Evolutionary conservation across 2,329 filamentous ascomycete species (phyloP).

Genomic region (Tolypocladium inflatum): DNA sequence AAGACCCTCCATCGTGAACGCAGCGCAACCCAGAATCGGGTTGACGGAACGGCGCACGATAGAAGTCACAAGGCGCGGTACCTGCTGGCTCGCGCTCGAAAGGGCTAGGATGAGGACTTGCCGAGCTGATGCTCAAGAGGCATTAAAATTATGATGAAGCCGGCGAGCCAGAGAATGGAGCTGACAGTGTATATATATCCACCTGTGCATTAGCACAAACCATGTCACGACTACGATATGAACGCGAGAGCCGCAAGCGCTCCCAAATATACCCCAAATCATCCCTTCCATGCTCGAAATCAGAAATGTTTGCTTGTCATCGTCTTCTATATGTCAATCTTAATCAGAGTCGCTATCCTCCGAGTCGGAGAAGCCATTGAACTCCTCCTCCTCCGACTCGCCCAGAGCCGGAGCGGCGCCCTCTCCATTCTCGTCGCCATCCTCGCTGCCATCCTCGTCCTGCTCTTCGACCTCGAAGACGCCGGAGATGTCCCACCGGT

Average conservation of each 20-base stretch:
- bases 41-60: neutral
- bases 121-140: neutral
- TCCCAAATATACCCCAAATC: neutral
- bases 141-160: neutral
- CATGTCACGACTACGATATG: neutral
- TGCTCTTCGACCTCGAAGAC: constrained; percentile 61
- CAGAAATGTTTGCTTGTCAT: neutral
- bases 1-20: neutral
- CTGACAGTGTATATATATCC: neutral
- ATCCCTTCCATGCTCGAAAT: neutral
- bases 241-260: neutral
- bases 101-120: neutral
- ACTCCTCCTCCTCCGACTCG: constrained; percentile 47
- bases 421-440: constrained; percentile 24
- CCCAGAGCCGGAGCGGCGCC: constrained; percentile 16
- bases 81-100: neutral
- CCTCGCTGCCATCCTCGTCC: constrained; percentile 31
- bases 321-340: neutral
- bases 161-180: neutral
- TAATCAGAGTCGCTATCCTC: constrained; percentile 28
- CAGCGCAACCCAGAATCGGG: neutral
- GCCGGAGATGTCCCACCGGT: constrained; percentile 85
- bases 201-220: neutral
- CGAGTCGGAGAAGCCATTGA: constrained; percentile 44
- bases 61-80: neutral